These are phyloP conservation scores for Globisporangium radiosum DNA, from an alignment of 352 stramenopile species.

Conservation along the genomic window DNA sequence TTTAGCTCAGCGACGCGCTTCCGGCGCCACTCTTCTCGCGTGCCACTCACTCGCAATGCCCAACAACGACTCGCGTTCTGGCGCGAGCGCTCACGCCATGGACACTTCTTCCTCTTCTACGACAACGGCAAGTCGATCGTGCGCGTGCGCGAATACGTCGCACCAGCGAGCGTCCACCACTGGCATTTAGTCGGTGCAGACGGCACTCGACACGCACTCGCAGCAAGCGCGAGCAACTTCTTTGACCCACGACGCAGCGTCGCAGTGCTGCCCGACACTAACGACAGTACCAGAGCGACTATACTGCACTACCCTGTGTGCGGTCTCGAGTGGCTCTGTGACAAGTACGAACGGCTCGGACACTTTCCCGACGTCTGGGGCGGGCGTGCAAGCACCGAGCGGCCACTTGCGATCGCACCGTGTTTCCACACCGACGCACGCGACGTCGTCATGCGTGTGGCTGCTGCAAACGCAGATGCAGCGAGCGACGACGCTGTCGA, in stretches of 20 bases:
- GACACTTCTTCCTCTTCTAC: conserved; percentile 41
- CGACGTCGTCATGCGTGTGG: conserved; percentile 6
- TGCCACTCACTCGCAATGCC: conserved; percentile 15
- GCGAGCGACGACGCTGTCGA: conserved; percentile 1
- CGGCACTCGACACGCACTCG: no score
- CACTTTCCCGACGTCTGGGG: conserved; percentile 24
- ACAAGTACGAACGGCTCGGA: conserved; percentile 30
- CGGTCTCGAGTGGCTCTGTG: conserved; percentile 28
- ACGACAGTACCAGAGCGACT: conserved; percentile 1
- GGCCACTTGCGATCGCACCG: conserved; percentile 18
- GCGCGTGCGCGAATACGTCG: conserved; percentile 11
- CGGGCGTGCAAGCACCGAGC: conserved; percentile 5
- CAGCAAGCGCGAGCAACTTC: conserved; percentile 19
- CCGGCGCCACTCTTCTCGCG: conserved; percentile 18
- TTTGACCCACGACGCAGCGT: conserved; percentile 22
- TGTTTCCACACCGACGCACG: conserved; percentile 34
- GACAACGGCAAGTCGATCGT: conserved; percentile 40
- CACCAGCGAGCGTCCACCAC: conserved; percentile 29
- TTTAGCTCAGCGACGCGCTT: conserved; percentile 21
- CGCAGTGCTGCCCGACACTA: background rate
- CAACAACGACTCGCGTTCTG: conserved; percentile 18
- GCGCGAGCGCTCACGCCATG: conserved; percentile 17
- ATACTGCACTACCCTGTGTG: conserved; percentile 35
- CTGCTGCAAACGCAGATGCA: background rate
- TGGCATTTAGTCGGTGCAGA: conserved; percentile 9